phyloP scores from a whole-genome alignment of 2,329 filamentous ascomycete species.

The Plectosphaerella cucumerina region DNA sequence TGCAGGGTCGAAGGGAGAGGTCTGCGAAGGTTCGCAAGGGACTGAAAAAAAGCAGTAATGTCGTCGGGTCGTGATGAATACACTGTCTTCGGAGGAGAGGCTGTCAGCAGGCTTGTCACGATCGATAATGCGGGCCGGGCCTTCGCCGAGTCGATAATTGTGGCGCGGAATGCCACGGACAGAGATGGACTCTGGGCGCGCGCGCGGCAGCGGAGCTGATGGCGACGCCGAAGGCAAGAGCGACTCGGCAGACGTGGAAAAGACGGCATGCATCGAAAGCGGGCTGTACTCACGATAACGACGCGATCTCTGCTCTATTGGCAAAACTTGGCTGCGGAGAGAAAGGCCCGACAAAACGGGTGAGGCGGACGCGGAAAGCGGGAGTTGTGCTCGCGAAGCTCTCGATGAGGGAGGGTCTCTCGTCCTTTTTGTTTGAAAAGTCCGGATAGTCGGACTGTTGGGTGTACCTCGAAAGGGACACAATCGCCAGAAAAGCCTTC shows the following conservation, averaged over 20 bases:
- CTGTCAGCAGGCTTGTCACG: not conserved
- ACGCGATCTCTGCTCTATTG: conserved; percentile 15
- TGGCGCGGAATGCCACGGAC: not conserved
- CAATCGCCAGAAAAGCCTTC: not conserved
- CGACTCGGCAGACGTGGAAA: not conserved
- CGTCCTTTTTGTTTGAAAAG: too few relatives aligned
- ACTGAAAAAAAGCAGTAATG: conserved; percentile 6
- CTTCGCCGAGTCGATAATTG: too few relatives aligned
- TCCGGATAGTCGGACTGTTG: too few relatives aligned
- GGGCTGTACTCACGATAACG: not conserved
- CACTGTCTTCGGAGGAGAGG: conserved; percentile 2
- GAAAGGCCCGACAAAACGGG: conserved; percentile 4
- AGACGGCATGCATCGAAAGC: conserved; percentile 8
- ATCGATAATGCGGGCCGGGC: conserved; percentile 2
- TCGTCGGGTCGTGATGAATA: conserved; percentile 16
- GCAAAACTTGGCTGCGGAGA: conserved; percentile 1
- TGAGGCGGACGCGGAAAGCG: not conserved
- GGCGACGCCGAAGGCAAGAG: too few relatives aligned
- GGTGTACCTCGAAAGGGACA: not conserved
- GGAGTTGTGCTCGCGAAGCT: not conserved
- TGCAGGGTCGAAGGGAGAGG: not conserved
- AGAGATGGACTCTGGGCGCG: conserved; percentile 3
- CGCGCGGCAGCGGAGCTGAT: too few relatives aligned
- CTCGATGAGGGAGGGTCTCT: not conserved
- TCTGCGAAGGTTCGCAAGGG: conserved; percentile 4